Percentiles rank a stretch among this genome's conserved stretches.
Evolutionary conservation across 2,329 filamentous ascomycete species (phyloP).

Genomic region (Xylariaceae sp.): DNA sequence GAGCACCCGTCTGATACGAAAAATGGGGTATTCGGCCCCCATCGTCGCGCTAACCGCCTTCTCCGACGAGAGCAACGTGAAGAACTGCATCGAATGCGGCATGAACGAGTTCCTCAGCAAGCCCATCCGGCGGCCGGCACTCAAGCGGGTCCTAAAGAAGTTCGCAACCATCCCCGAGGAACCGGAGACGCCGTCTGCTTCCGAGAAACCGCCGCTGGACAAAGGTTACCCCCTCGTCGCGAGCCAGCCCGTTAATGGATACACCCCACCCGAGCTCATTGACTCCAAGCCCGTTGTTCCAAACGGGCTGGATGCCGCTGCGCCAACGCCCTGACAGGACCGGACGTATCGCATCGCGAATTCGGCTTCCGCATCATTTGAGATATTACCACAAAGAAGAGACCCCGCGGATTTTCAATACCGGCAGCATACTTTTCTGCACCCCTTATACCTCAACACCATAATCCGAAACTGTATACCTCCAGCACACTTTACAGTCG

Average conservation of each 20-base stretch:
- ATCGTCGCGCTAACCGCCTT: slow-evolving; percentile 91
- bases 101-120: slow-evolving; percentile 86
- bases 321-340: neutral
- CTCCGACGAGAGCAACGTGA: slow-evolving; percentile 82
- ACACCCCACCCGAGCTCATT: neutral
- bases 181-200: slow-evolving; percentile 41
- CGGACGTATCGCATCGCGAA: neutral
- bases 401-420: neutral
- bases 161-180: slow-evolving; percentile 79
- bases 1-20: slow-evolving; percentile 76
- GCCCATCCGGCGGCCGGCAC: slow-evolving; percentile 72
- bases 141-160: slow-evolving; percentile 82
- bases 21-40: slow-evolving; percentile 80
- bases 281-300: slow-evolving; percentile 7
- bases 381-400: neutral
- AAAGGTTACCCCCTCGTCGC: slow-evolving; percentile 15
- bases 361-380: neutral
- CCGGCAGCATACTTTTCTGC: neutral
- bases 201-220: slow-evolving; percentile 30
- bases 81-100: slow-evolving; percentile 79
- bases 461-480: neutral
- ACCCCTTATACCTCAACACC: neutral
- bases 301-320: slow-evolving; percentile 13
- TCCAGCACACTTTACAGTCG: neutral
- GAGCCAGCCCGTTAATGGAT: slow-evolving; percentile 18